Base-by-base conservation (phyloP, 352 stramenopile species). In the Phytophthora sp. region DNA sequence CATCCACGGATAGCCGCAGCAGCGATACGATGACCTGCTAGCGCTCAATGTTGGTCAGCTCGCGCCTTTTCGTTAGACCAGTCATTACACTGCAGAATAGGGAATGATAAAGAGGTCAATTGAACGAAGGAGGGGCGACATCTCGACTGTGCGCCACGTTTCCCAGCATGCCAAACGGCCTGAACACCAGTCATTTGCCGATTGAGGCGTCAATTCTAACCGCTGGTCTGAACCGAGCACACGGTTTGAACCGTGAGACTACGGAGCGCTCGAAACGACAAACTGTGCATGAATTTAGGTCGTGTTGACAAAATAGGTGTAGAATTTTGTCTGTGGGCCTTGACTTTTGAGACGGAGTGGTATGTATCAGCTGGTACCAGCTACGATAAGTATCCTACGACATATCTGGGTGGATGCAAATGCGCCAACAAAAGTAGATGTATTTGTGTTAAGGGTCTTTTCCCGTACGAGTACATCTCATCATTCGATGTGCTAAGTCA, bases 41-140 rank as follows among this genome's bases (percentile, higher is more conserved):
- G 26, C 43, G 43, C 43, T 52, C 28, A n/a, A 3, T 39, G 43
- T 52, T 27, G 27, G n/a, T n/a, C n/a, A n/a, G n/a, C n/a, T n/a
- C n/a, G n/a, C n/a, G n/a, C n/a, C n/a, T n/a, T n/a, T n/a, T n/a
- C n/a, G n/a, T n/a, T n/a, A n/a, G n/a, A n/a, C n/a, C n/a, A n/a
- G n/a, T n/a, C n/a, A n/a, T n/a, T n/a, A n/a, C n/a, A n/a, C n/a
- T n/a, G n/a, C n/a, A n/a, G 12, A 34, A 4, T 34, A 11, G 28
- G 28, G 12, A 34, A 34, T 34, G 28, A 34, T 7, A 34, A 11
- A 34, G n/a, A n/a, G n/a, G n/a, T n/a, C n/a, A n/a, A n/a, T n/a
- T n/a, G n/a, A n/a, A n/a, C n/a, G n/a, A n/a, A n/a, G 28, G 28
- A 4, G 28, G 28, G 28, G 28, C 3, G 28, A 34, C 28, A 34